Base-by-base conservation (phyloP, 2,329 filamentous ascomycete species). In the Alternaria longipes region DNA sequence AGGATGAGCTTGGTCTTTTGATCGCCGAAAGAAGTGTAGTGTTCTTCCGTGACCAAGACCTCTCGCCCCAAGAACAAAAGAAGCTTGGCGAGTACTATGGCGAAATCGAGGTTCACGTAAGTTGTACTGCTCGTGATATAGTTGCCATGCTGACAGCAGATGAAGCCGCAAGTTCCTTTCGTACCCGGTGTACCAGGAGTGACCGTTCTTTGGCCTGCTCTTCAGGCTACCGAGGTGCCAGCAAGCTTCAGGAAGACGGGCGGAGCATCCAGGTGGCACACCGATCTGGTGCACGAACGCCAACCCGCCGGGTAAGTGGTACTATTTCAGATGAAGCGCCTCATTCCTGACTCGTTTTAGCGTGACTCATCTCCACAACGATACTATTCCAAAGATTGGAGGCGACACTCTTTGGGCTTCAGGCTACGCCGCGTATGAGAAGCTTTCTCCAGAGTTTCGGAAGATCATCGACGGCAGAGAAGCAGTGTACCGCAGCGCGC, bases 341-440 rank as follows among this genome's bases (percentile, higher is more conserved):
- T 16, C 2, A 20, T 18, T 2, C 20, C 54, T 71, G 6, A 67
- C 22, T 11, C 4, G 1, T 24, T 8, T 14, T 26, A 74, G 76
- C 32, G 86, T 91, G 54, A 91, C 89, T 0, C 89, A 91, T 72
- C 80, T 91, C 6, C 88, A 91, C 78, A 90, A 90, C 56, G 89
- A 91, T 72, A 89, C 88, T 0, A 82, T 92, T 0, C 89, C 89
- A 0, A 82, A 82, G 0, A 73, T 87, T 0, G 90, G 90, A 1
- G 90, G 90, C 11, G 90, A 92, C 74, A 92, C 90, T 0, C 84
- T 92, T 0, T 92, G 90, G 90, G 88, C 90, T 0, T 88, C 84
- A 59, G 74, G 90, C 1, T 92, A 92, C 71, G 81, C 86, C 0
- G 90, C 90, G 0, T 92, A 92, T 67, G 89, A 91, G 76, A 92